Evolutionary conservation across 2,329 filamentous ascomycete species (phyloP).

Genomic region (Pseudogymnoascus sp.): DNA sequence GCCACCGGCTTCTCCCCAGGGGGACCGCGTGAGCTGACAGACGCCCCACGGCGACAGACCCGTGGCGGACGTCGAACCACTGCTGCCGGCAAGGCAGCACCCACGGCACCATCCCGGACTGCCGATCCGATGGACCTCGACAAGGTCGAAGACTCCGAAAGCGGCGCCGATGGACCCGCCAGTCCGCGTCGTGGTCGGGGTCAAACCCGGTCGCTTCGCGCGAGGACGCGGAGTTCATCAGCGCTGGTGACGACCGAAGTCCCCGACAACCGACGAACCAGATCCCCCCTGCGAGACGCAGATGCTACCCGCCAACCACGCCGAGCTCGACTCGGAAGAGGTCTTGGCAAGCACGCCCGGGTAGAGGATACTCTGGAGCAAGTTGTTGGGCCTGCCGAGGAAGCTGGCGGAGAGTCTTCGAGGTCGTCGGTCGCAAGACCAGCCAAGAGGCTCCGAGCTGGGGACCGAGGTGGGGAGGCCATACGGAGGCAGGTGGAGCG

Average conservation of each 20-base stretch:
- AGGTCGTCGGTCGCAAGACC: slow-evolving; percentile 5
- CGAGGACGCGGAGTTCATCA: slow-evolving; percentile 2
- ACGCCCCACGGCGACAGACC: not conserved
- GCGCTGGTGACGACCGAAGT: not conserved
- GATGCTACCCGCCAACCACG: not conserved
- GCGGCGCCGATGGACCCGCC: not conserved
- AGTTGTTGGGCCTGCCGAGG: not conserved
- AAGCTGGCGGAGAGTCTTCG: not conserved
- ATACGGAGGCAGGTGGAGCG: not conserved
- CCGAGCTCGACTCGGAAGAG: not conserved
- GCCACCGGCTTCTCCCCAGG: slow-evolving; percentile 8
- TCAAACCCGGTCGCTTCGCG: not conserved
- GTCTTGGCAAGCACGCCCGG: slow-evolving; percentile 1
- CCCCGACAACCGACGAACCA: not conserved
- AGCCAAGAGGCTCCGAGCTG: slow-evolving; percentile 6
- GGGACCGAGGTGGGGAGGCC: slow-evolving; percentile 4
- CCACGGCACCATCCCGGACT: not conserved
- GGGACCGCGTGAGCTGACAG: slow-evolving; percentile 7
- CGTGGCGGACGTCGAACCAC: not conserved
- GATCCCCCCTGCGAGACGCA: not conserved
- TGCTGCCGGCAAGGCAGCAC: not conserved
- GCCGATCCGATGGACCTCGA: not conserved
- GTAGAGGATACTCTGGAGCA: not conserved
- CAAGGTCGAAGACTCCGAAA: not conserved
- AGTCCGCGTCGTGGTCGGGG: not conserved